Evolutionary conservation across 2,329 filamentous ascomycete genomes (phyloP).

Genomic region (Herpotrichia juniperi): DNA sequence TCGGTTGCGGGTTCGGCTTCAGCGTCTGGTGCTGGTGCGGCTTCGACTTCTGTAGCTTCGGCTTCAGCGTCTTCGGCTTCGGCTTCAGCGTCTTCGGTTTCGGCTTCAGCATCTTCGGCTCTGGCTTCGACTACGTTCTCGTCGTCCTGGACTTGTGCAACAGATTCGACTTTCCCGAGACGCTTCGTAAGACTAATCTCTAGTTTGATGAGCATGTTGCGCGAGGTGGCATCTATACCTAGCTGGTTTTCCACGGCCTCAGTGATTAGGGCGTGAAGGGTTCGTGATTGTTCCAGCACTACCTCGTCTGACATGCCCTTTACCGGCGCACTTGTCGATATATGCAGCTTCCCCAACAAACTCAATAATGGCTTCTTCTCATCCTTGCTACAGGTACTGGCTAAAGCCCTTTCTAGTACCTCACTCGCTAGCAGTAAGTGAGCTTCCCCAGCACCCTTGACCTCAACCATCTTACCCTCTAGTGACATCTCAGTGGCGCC

Average conservation of each 20-base stretch:
- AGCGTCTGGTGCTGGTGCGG: not conserved
- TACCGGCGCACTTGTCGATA: slow-evolving; percentile 63
- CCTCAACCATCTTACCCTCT: slow-evolving; percentile 61
- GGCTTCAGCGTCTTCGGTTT: not conserved
- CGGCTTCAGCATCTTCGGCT: not conserved
- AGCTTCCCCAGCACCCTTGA: slow-evolving; percentile 71
- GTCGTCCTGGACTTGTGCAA: slow-evolving; percentile 15
- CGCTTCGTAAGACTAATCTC: slow-evolving; percentile 58
- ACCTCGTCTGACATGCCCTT: slow-evolving; percentile 18
- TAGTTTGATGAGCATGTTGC: slow-evolving; percentile 62
- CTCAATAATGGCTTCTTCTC: slow-evolving; percentile 73
- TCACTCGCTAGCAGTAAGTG: slow-evolving; percentile 80
- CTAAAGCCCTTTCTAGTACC: slow-evolving; percentile 75
- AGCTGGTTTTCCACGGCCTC: slow-evolving; percentile 57
- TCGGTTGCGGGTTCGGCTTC: too few relatives aligned
- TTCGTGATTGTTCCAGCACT: slow-evolving; percentile 29
- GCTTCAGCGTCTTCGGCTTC: not conserved
- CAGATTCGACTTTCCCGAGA: slow-evolving; percentile 46
- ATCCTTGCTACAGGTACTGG: slow-evolving; percentile 70
- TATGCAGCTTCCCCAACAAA: slow-evolving; percentile 81
- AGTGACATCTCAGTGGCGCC: slow-evolving; percentile 59
- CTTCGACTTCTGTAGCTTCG: not conserved
- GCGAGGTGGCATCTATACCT: slow-evolving; percentile 58
- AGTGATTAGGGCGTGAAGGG: slow-evolving; percentile 52
- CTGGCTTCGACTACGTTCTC: slow-evolving; percentile 9